Percentiles rank a stretch among this genome's conserved stretches.
These are phyloP conservation scores for Crucibulum laeve DNA, from an alignment of 768 basidiomycete species.

Conservation along the genomic window DNA sequence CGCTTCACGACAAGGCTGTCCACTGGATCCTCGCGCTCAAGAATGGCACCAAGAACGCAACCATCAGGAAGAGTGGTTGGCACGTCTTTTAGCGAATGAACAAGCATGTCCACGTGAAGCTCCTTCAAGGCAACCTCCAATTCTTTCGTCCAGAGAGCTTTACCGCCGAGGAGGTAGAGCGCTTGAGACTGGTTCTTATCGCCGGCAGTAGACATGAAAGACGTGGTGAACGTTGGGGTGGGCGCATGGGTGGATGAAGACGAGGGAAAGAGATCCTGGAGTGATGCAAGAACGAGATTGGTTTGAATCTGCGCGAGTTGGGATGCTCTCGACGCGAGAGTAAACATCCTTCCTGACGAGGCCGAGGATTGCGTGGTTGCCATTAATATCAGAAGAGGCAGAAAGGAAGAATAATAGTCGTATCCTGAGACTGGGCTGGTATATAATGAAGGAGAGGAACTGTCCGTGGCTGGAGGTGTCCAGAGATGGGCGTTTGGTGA, in stretches of 20 bases:
- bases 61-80: constrained; percentile 84
- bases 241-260: constrained; percentile 26
- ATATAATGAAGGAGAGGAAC: no score
- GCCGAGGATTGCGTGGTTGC: constrained; percentile 10
- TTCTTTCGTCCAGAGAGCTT: constrained; percentile 94
- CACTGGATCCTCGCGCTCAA: constrained; percentile 83
- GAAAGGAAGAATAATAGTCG: no score
- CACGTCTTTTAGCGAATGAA: constrained; percentile 92
- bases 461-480: no score
- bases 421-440: no score
- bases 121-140: constrained; percentile 81
- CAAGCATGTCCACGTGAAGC: constrained; percentile 80
- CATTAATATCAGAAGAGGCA: neutral
- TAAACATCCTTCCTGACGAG: constrained; percentile 46
- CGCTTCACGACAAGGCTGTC: constrained; percentile 86
- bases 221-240: constrained; percentile 35
- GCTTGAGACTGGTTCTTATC: constrained; percentile 90
- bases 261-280: constrained; percentile 44
- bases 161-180: constrained; percentile 87
- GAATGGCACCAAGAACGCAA: constrained; percentile 79
- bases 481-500: no score
- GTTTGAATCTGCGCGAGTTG: constrained; percentile 91
- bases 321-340: constrained; percentile 82
- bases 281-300: constrained; percentile 64
- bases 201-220: constrained; percentile 62